Conservation (phyloP, 1,284 basidiomycete genomes). For the Pascua guehoae region DNA sequence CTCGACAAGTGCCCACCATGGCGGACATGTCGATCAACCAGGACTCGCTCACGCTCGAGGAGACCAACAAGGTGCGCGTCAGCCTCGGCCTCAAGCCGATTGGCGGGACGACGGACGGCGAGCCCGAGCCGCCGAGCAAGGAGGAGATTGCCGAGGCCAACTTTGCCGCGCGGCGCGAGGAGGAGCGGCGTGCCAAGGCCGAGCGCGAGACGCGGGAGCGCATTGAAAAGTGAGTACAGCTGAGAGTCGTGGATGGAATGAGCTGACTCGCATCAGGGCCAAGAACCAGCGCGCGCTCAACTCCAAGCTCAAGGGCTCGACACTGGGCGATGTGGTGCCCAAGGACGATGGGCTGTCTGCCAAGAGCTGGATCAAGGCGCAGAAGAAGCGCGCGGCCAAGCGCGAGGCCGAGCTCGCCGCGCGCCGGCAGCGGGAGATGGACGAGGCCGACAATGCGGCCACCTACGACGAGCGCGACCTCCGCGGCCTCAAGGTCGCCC, state of each 20-base stretch:
- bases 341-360: slow-evolving; percentile 59
- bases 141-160: slow-evolving; percentile 69
- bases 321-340: slow-evolving; percentile 75
- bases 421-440: slow-evolving; percentile 71
- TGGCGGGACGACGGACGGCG: slow-evolving; percentile 58
- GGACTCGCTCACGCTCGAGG: slow-evolving; percentile 77
- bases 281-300: slow-evolving; percentile 62
- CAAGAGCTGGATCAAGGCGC: slow-evolving; percentile 81
- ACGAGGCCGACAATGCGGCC: slow-evolving; percentile 70
- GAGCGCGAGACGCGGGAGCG: slow-evolving; percentile 70
- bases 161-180: slow-evolving; percentile 67
- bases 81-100: slow-evolving; percentile 91
- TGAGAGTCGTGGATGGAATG: background rate
- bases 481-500: slow-evolving; percentile 87
- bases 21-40: slow-evolving; percentile 50
- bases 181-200: slow-evolving; percentile 67
- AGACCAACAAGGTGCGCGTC: slow-evolving; percentile 96
- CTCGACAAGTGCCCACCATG: slow-evolving; percentile 6
- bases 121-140: slow-evolving; percentile 56
- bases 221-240: slow-evolving; percentile 78
- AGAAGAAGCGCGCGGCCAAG: slow-evolving; percentile 82
- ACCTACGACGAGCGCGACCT: slow-evolving; percentile 78
- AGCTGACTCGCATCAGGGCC: slow-evolving; percentile 4
- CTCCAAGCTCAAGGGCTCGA: slow-evolving; percentile 80
- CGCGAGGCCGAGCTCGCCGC: slow-evolving; percentile 69